A percentile compares a stretch with the other conserved stretches of the same genome.
These are phyloP conservation scores for Leishmania tarentolae DNA, from an alignment of 208 protist genomes.

Conservation along the genomic window DNA sequence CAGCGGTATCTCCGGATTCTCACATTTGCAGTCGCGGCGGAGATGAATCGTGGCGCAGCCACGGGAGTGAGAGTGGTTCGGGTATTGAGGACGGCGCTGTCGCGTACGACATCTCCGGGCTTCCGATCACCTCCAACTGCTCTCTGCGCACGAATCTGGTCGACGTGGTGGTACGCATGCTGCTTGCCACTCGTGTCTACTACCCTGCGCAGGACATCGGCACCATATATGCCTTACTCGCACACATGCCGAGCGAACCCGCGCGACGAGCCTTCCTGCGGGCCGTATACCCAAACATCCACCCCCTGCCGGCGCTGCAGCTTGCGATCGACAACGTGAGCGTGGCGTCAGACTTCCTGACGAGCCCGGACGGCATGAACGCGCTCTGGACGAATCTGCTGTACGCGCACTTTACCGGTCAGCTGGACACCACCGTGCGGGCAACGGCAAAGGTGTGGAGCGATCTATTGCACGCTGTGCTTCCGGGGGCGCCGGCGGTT, in stretches of 20 bases:
- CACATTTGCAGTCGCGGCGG: neutral
- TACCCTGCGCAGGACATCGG: constrained; percentile 62
- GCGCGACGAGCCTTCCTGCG: constrained; percentile 52
- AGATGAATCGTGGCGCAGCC: neutral
- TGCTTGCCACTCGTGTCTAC: constrained; percentile 70
- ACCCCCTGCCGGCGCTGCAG: constrained; percentile 70
- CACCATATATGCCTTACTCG: constrained; percentile 51
- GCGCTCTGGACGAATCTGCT: constrained; percentile 85
- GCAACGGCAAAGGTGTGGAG: constrained; percentile 58
- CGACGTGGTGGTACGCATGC: constrained; percentile 33
- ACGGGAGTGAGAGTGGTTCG: neutral
- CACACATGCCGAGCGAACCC: constrained; percentile 40
- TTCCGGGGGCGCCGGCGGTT: constrained; percentile 67
- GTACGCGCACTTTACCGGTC: constrained; percentile 66
- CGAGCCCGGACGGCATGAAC: constrained; percentile 51
- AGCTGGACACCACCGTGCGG: constrained; percentile 51
- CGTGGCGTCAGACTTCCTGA: constrained; percentile 49
- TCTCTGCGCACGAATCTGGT: constrained; percentile 31
- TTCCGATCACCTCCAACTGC: neutral
- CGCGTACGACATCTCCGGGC: constrained; percentile 1
- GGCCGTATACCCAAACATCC: constrained; percentile 74
- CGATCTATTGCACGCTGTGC: constrained; percentile 59
- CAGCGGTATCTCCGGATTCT: neutral
- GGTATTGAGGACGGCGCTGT: neutral
- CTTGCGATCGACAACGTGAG: constrained; percentile 58